These are phyloP conservation scores for Thelephora aurantiotincta DNA, from an alignment of 768 basidiomycete genomes.

Conservation along the genomic window DNA sequence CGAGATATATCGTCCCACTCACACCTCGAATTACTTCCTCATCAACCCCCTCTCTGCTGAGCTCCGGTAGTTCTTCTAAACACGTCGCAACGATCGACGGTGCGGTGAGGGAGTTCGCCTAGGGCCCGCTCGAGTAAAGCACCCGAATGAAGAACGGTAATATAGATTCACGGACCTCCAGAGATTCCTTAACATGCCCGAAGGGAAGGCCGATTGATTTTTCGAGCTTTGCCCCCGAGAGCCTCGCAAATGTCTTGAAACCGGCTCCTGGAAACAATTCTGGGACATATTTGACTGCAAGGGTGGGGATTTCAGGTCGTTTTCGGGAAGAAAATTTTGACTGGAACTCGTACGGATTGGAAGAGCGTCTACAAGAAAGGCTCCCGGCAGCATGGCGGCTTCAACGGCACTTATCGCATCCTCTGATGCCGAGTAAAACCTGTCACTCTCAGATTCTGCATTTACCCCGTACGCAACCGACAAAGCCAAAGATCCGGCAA, in stretches of 20 bases:
- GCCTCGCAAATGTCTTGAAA: slow-evolving; percentile 7
- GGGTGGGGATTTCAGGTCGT: too few relatives aligned
- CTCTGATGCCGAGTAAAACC: too few relatives aligned
- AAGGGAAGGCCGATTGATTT: slow-evolving; percentile 6
- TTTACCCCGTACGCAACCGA: too few relatives aligned
- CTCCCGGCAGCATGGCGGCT: too few relatives aligned
- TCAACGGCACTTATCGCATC: too few relatives aligned
- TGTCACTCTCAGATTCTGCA: too few relatives aligned
- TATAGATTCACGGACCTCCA: slow-evolving; percentile 23
- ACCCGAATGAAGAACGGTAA: background rate
- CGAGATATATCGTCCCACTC: background rate
- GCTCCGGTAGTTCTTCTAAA: slow-evolving; percentile 22
- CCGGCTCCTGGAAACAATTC: slow-evolving; percentile 11
- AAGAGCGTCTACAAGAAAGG: too few relatives aligned
- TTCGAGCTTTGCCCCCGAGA: slow-evolving; percentile 2
- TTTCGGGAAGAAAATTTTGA: too few relatives aligned
- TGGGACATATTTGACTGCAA: slow-evolving; percentile 9
- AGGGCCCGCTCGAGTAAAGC: background rate
- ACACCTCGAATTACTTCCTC: slow-evolving; percentile 15
- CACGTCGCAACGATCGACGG: slow-evolving; percentile 22
- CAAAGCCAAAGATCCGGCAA: too few relatives aligned
- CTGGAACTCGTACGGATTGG: too few relatives aligned
- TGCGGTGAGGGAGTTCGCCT: background rate
- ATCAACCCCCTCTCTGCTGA: slow-evolving; percentile 8
- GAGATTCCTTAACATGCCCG: slow-evolving; percentile 7